Evolutionary conservation across 352 stramenopile species (phyloP), one percentile per base, ranked within the genome.

Genomic region (Pythium angustatum): DNA sequence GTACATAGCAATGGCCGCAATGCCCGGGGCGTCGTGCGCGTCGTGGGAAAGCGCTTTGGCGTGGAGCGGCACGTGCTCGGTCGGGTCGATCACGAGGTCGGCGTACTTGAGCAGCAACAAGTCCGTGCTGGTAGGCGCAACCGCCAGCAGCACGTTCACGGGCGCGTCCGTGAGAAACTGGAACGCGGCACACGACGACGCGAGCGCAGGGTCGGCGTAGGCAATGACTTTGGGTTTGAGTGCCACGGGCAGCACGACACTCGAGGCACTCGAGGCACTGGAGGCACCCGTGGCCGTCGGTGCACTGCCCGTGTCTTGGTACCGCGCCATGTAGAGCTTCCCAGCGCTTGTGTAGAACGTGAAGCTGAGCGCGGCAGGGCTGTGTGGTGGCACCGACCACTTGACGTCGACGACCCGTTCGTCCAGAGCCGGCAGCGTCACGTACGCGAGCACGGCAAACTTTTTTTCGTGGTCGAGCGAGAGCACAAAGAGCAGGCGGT

Each of bases 391-490:
- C 1, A 70, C 56, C 45, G 71, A 87, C 83, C 83, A 92, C 44
- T 81, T 73, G 36, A 84, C 81, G 52, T 90, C 83, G 6, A 90
- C 64, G 2, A 87, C 54, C 6, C 38, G 60, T 33, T 92, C 83
- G 8, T 62, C 57, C 2, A 11, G 8, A 4, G 43, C 48, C 24
- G 61, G 66, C 24, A 92, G 56, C 19, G 64, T 69, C 31, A 86
- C 73, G 60, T 79, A 90, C 0, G 79, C 83, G n/a, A 87, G 49
- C 0, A 87, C 75, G 0, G 61, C 68, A 40, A 94, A 94, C n/a
- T 76, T 72, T 33, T 79, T 81, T 47, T 92, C 82, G 49, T 89
- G 81, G 15, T 92, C 85, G 53, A 90, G 68, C 9, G 81, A 90
- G 3, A 92, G 7, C 8, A 92, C 43, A 41, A 90, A 89, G 4